Percentiles rank a stretch among this genome's conserved stretches.
Evolutionary conservation across 78 protist genomes (phyloP).

Genomic region (Dictyostelium discoideum): DNA sequence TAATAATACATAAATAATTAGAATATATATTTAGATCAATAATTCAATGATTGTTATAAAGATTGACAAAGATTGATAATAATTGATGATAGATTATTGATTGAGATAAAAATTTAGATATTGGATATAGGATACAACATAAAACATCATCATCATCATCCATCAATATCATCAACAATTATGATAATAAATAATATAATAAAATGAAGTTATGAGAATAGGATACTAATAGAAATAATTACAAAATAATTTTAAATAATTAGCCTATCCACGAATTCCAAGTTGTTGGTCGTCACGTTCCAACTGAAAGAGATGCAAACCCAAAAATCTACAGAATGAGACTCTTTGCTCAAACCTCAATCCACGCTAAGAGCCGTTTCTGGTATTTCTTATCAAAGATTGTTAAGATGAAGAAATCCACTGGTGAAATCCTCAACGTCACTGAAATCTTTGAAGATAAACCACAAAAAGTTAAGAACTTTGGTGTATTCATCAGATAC

Average conservation of each 20-base stretch:
- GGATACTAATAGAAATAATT: background rate
- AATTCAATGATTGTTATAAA: no score
- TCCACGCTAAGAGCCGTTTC: constrained; percentile 97
- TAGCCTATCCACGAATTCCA: constrained; percentile 87
- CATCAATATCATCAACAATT: no score
- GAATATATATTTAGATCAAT: no score
- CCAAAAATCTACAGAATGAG: constrained; percentile 98
- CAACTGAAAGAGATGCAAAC: constrained; percentile 84
- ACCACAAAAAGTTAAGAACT: constrained; percentile 94
- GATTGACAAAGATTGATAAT: background rate
- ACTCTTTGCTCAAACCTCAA: constrained; percentile 97
- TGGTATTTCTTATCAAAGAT: constrained; percentile 97
- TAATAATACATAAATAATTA: no score
- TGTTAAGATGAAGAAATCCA: constrained; percentile 94
- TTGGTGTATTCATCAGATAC: constrained; percentile 98
- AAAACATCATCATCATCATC: no score
- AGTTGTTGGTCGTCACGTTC: constrained; percentile 93
- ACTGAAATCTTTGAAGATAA: constrained; percentile 94
- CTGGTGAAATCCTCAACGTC: constrained; percentile 96
- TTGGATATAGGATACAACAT: no score
- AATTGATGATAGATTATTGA: background rate
- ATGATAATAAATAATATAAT: no score
- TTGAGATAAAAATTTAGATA: background rate
- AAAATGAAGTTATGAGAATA: no score
- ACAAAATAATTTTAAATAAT: background rate